A percentile compares a stretch with the other conserved stretches of the same genome.
Evolutionary conservation across 371 early-diverging fungal species (phyloP).

Genomic region (Modicella reniformis): DNA sequence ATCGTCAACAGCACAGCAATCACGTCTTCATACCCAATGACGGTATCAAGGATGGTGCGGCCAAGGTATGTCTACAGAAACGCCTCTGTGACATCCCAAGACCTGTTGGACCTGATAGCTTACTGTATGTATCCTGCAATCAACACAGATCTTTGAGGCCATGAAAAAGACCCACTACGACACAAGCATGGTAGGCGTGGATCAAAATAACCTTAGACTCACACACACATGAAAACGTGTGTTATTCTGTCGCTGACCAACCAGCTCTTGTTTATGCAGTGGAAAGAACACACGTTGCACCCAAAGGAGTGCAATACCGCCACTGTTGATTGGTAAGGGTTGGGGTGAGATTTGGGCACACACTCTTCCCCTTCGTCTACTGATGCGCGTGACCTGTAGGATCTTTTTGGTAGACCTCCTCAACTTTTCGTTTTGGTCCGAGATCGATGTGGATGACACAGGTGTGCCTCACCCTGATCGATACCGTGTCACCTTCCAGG

Average conservation of each 20-base stretch:
- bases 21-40: slow-evolving; percentile 71
- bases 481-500: slow-evolving; percentile 73
- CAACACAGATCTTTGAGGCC: slow-evolving; percentile 63
- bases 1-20: slow-evolving; percentile 60
- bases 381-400: slow-evolving; percentile 51
- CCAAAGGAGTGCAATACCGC: slow-evolving; percentile 66
- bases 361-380: not conserved
- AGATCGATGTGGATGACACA: slow-evolving; percentile 62
- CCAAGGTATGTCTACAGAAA: slow-evolving; percentile 49
- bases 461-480: slow-evolving; percentile 62
- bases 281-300: slow-evolving; percentile 80
- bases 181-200: slow-evolving; percentile 56
- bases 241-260: not conserved
- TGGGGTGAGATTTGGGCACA: not conserved
- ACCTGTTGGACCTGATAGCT: not conserved
- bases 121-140: not conserved
- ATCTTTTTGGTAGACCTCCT: slow-evolving; percentile 86
- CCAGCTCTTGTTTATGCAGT: slow-evolving; percentile 36
- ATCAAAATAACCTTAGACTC: too few relatives aligned
- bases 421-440: slow-evolving; percentile 93
- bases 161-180: slow-evolving; percentile 75
- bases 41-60: slow-evolving; percentile 66
- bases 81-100: not conserved
- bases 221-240: too few relatives aligned
- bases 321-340: slow-evolving; percentile 73